Evolutionary conservation across 2,329 filamentous ascomycete genomes (phyloP), one percentile per base, ranked within the genome.

Genomic region (Berkeleyomyces rouxiae): DNA sequence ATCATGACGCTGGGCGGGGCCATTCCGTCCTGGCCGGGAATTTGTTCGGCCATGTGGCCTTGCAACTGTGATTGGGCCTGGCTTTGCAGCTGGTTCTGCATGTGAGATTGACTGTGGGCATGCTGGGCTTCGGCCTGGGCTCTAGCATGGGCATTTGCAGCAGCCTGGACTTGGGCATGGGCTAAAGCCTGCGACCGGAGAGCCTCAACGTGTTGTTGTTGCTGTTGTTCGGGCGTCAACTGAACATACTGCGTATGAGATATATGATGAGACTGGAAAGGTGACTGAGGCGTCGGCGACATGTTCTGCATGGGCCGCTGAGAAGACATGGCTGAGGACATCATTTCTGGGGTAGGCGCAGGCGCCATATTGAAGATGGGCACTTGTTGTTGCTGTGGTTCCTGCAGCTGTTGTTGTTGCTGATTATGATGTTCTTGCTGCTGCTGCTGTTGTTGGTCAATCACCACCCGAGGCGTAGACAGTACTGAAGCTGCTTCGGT

Each of bases 111-210:
- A 39, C 37, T 37, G 23, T 64, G 55, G 5, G 47, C 59, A 9
- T 59, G 58, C 4, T 64, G 63, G 7, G 53, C 59, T 9, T 61
- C 42, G 23, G 59, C 63, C 33, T 59, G 59, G n/a, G 60, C 63
- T 43, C 49, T 44, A n/a, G 55, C 63, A 16, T 61, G 59, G 13
- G 55, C 62, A 33, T 57, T 43, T 6, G 61, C 61, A 7, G 46
- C 39, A 13, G 37, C 61, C 33, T 63, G 61, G 2, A 33, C 58
- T 11, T 60, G 42, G 3, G 58, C 58, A 11, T 64, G 57, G n/a
- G 58, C 58, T 6, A 49, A 44, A 37, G 62, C 40, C 13, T 64
- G 62, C n/a, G 49, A 37, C 43, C 53, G 58, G 33, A 55, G 46
- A 6, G 59, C 61, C 58, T 62, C 47, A 10, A 37, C 40, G 42